Conservation (phyloP, 805 yeast species). For the Ogataea glucozyma region DNA sequence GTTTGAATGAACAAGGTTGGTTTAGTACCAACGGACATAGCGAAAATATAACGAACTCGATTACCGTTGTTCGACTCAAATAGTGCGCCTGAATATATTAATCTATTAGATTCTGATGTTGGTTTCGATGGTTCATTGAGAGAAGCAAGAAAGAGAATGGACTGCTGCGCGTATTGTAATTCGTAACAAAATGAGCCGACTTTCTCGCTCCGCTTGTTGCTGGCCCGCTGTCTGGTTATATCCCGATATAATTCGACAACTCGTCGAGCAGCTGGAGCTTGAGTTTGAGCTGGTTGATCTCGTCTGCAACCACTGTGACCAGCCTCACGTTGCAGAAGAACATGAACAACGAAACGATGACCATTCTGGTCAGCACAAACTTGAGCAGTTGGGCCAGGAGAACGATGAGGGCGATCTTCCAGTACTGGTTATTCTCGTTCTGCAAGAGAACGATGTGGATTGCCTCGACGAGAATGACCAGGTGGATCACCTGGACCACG, state of each 20-base stretch:
- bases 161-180: not conserved
- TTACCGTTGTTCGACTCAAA: too few species aligned
- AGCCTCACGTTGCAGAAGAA: slow-evolving; percentile 25
- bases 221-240: not conserved
- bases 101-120: not conserved
- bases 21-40: too few species aligned
- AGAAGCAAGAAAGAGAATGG: too few species aligned
- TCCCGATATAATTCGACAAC: slow-evolving; percentile 17
- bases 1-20: too few species aligned
- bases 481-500: slow-evolving; percentile 34
- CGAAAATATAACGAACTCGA: too few species aligned
- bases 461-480: slow-evolving; percentile 35
- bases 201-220: too few species aligned
- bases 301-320: slow-evolving; percentile 26
- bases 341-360: slow-evolving; percentile 21
- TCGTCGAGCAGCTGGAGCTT: slow-evolving; percentile 25
- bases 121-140: not conserved
- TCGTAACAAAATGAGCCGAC: too few species aligned
- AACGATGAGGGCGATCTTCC: slow-evolving; percentile 32
- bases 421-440: slow-evolving; percentile 30
- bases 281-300: slow-evolving; percentile 27
- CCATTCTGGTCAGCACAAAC: slow-evolving; percentile 24
- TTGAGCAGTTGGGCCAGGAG: slow-evolving; percentile 26
- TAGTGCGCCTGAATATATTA: not conserved
- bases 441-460: slow-evolving; percentile 33